Evolutionary conservation across 2,329 filamentous ascomycete genomes (phyloP), one percentile per base, ranked within the genome.

Genomic region (Colletotrichum viniferum): DNA sequence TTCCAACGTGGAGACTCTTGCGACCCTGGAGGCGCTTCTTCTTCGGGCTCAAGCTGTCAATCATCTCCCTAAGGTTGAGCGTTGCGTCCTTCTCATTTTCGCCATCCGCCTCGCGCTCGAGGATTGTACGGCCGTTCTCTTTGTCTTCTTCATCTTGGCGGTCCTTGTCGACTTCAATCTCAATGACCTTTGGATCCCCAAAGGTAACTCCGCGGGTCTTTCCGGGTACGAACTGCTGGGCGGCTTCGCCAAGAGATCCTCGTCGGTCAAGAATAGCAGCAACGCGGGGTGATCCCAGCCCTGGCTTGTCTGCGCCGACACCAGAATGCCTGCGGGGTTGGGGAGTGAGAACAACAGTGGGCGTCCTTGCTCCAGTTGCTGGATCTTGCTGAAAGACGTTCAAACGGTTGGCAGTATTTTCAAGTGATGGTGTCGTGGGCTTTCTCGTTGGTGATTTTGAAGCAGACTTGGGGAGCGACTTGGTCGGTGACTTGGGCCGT

Each of bases 1-100:
- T 94, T 55, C 94, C 94, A 24, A 95, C 91, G 77, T 94, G 92
- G 65, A 96, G 87, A 81, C 94, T 96, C 85, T 96, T 96, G 55
- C 94, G 92, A 16, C 92, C 92, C 71, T 89, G 92, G 8, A 94
- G 78, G 7, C 85, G 83, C 69, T 91, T 92, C 82, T 95, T 95
- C 83, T 94, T 95, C 0, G 95, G 94, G 28, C 94, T 95, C 77
- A 96, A 87, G 72, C 91, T 94, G 76, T 94, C 90, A 76, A 96
- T 96, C 90, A 95, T 93, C 77, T 95, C 93, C 77, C 91, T 94
- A 58, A 96, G 85, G 77, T 92, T 95, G 43, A 92, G 83, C 0
- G 93, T 94, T 4, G 87, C 87, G 77, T 95, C 93, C 62, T 87
- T 89, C 38, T 92, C 90, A 43, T 90, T 88, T 32, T 86, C 84